Evolutionary conservation across 768 basidiomycete species (phyloP).

Genomic region (Rhizopogon salebrosus): DNA sequence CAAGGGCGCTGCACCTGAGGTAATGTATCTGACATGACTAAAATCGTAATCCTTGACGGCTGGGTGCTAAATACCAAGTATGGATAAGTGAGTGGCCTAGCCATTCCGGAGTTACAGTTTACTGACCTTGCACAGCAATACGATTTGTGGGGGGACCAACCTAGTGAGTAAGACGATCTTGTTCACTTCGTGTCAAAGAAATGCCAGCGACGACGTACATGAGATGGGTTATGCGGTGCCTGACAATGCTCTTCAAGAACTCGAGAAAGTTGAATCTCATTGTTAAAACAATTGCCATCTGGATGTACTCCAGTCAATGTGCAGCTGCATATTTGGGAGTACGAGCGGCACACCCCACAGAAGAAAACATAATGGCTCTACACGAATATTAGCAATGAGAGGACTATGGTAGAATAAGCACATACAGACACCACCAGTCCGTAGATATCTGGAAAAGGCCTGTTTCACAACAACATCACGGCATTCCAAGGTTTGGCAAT

Average conservation of each 20-base stretch:
- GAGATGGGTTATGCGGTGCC: slow-evolving; percentile 43
- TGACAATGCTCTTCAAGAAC: slow-evolving; percentile 42
- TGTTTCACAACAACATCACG: neutral
- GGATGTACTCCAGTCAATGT: slow-evolving; percentile 3
- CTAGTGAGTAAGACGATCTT: slow-evolving; percentile 9
- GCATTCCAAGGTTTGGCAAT: neutral
- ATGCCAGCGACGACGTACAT: slow-evolving; percentile 10
- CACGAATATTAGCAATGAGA: slow-evolving; percentile 19
- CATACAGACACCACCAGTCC: slow-evolving; percentile 55
- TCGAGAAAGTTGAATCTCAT: slow-evolving; percentile 39
- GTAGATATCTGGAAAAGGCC: slow-evolving; percentile 49
- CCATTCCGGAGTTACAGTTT: neutral
- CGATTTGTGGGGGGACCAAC: slow-evolving; percentile 45
- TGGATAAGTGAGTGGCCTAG: neutral
- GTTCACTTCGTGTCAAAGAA: neutral
- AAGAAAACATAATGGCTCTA: slow-evolving; percentile 57
- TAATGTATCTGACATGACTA: slow-evolving; percentile 32
- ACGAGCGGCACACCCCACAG: slow-evolving; percentile 41
- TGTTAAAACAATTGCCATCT: slow-evolving; percentile 50
- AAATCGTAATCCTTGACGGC: slow-evolving; percentile 34
- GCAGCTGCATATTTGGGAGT: neutral
- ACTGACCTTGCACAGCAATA: slow-evolving; percentile 45
- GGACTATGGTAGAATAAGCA: slow-evolving; percentile 8
- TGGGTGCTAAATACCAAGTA: slow-evolving; percentile 27
- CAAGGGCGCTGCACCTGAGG: slow-evolving; percentile 55